phyloP scores from a whole-genome alignment of 768 basidiomycete species.

The Boletus reticulatus region DNA sequence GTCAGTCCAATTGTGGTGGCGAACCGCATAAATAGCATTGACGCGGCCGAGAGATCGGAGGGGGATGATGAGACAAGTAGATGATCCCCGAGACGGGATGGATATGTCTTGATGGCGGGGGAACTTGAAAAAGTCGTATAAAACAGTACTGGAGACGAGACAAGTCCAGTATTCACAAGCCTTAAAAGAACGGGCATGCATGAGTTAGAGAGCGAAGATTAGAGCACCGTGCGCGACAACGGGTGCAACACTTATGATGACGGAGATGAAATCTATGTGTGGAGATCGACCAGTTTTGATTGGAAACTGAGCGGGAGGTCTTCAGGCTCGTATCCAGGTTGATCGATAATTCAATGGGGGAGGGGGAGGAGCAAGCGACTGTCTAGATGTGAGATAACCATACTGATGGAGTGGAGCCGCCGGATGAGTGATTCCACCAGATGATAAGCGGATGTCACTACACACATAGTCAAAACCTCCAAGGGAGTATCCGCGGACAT shows the following conservation, averaged over 20 bases:
- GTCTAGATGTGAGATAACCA: conserved; percentile 40
- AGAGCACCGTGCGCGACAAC: conserved; percentile 34
- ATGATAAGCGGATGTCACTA: conserved; percentile 44
- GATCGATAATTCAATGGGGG: conserved; percentile 45
- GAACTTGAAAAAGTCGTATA: conserved; percentile 22
- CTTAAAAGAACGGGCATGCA: conserved; percentile 33
- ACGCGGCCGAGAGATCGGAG: conserved; percentile 30
- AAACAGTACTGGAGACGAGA: conserved; percentile 23
- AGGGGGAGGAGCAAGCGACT: conserved; percentile 42
- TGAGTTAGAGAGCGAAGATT: conserved; percentile 40
- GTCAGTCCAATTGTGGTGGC: conserved; percentile 15
- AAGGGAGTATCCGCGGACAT: conserved; percentile 60
- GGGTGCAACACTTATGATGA: conserved; percentile 32
- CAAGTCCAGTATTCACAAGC: conserved; percentile 37
- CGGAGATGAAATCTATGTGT: conserved; percentile 27
- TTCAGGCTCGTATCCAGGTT: conserved; percentile 50
- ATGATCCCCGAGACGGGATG: conserved; percentile 57
- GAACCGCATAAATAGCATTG: conserved; percentile 31
- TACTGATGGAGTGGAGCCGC: conserved; percentile 39
- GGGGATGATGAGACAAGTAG: conserved; percentile 29
- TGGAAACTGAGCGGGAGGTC: conserved; percentile 2
- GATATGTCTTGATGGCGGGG: conserved; percentile 54
- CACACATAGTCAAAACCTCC: conserved; percentile 52
- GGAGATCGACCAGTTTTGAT: conserved; percentile 7
- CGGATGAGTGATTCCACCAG: conserved; percentile 41